These are phyloP conservation scores for Nakazawaea ishiwadae DNA, from an alignment of 805 yeast genomes.

Conservation along the genomic window DNA sequence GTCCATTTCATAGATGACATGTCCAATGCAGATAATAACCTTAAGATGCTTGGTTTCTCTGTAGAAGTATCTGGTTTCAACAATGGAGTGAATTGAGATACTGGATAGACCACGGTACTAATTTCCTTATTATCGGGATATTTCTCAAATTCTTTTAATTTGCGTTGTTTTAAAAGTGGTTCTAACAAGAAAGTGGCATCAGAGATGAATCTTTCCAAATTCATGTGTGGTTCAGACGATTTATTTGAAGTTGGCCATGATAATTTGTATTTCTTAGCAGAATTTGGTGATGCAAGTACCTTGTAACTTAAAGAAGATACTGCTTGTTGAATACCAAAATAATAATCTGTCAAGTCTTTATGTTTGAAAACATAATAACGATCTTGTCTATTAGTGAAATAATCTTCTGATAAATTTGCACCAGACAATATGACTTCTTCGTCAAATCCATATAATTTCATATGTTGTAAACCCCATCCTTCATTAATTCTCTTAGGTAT, in stretches of 20 bases:
- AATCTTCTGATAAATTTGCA: constrained; percentile 87
- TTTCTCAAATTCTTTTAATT: constrained; percentile 18
- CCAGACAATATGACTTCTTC: constrained; percentile 85
- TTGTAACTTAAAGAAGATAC: constrained; percentile 69
- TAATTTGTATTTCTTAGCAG: constrained; percentile 47
- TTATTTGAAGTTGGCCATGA: constrained; percentile 72
- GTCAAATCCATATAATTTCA: constrained; percentile 95
- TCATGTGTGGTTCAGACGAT: constrained; percentile 62
- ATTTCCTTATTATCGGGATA: constrained; percentile 26
- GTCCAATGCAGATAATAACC: constrained; percentile 54
- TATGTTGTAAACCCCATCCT: constrained; percentile 91
- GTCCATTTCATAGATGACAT: constrained; percentile 64
- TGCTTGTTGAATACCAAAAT: constrained; percentile 62
- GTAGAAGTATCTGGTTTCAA: constrained; percentile 68
- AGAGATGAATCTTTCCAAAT: constrained; percentile 44
- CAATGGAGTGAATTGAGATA: constrained; percentile 87
- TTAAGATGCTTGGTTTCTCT: constrained; percentile 67
- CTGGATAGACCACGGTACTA: constrained; percentile 77
- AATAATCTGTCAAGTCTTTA: constrained; percentile 60
- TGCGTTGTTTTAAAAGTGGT: constrained; percentile 48
- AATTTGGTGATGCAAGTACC: constrained; percentile 38
- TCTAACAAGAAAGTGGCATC: constrained; percentile 53
- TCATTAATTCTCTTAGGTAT: constrained; percentile 87
- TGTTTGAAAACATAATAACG: constrained; percentile 75
- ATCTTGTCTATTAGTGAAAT: constrained; percentile 93